These are phyloP conservation scores for Sistotremastrum suecicum DNA, from an alignment of 768 basidiomycete species.

Conservation along the genomic window DNA sequence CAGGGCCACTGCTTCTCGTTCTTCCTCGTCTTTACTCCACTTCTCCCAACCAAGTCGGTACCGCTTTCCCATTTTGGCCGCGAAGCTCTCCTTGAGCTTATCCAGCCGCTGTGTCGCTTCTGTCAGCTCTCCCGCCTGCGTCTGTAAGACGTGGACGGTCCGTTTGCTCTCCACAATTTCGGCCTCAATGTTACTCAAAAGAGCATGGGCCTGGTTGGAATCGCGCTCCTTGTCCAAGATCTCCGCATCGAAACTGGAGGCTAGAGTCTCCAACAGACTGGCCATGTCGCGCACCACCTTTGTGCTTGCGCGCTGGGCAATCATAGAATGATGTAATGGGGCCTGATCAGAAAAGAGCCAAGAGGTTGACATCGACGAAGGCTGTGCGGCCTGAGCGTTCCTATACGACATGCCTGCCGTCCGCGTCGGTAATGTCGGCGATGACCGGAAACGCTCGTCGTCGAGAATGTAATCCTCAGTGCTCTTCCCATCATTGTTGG, in stretches of 20 bases:
- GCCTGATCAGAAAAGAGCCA: constrained; percentile 47
- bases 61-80: constrained; percentile 63
- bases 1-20: constrained; percentile 55
- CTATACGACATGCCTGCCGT: constrained; percentile 56
- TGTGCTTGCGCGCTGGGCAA: constrained; percentile 77
- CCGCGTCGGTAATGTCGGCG: constrained; percentile 66
- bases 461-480: constrained; percentile 98
- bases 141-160: constrained; percentile 52
- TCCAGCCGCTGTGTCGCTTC: constrained; percentile 44
- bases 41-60: constrained; percentile 86
- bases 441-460: constrained; percentile 92
- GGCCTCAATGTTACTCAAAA: constrained; percentile 74
- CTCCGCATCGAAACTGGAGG: constrained; percentile 84
- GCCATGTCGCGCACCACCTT: constrained; percentile 77
- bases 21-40: constrained; percentile 80
- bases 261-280: constrained; percentile 75
- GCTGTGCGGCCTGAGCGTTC: constrained; percentile 48
- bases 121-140: constrained; percentile 51
- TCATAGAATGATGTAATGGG: constrained; percentile 71
- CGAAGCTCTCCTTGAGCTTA: constrained; percentile 50
- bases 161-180: constrained; percentile 83
- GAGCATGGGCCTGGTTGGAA: constrained; percentile 74
- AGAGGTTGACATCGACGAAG: constrained; percentile 27
- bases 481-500: constrained; percentile 89
- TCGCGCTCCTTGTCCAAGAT: constrained; percentile 85